Percentiles rank a stretch among this genome's conserved stretches.
phyloP scores from a whole-genome alignment of 1,284 basidiomycete species.

The Cutaneotrichosporon arboriforme region DNA sequence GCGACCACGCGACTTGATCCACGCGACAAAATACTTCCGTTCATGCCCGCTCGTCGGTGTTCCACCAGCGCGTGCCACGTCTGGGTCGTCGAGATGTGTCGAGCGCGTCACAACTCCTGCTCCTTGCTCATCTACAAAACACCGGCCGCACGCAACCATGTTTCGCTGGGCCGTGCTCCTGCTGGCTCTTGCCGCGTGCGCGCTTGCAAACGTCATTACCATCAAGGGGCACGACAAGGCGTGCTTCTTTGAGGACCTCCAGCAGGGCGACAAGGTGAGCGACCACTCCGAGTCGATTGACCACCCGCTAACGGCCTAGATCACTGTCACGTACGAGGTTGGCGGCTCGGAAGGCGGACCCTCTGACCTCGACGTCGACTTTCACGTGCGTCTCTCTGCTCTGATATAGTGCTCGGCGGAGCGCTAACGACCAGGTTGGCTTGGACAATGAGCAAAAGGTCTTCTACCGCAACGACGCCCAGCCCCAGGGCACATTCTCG shows the following conservation, averaged over 20 bases:
- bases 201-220: slow-evolving; percentile 52
- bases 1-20: background rate
- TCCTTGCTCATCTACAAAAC: background rate
- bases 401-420: too few species aligned
- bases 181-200: slow-evolving; percentile 27
- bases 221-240: slow-evolving; percentile 75
- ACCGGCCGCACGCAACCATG: slow-evolving; percentile 4
- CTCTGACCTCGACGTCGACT: slow-evolving; percentile 96
- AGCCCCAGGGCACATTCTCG: slow-evolving; percentile 83
- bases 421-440: slow-evolving; percentile 58
- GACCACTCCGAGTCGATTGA: too few species aligned
- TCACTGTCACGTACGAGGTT: slow-evolving; percentile 99
- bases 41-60: background rate
- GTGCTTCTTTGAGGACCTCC: slow-evolving; percentile 97
- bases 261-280: slow-evolving; percentile 81
- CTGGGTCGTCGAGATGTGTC: background rate
- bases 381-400: slow-evolving; percentile 66
- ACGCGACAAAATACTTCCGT: background rate
- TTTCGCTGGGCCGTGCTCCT: slow-evolving; percentile 14
- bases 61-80: background rate
- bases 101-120: background rate
- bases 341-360: slow-evolving; percentile 72
- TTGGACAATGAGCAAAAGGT: slow-evolving; percentile 63
- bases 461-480: slow-evolving; percentile 72
- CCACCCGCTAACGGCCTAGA: slow-evolving; percentile 55